Percentiles rank a stretch among this genome's conserved stretches.
phyloP scores from a whole-genome alignment of 139 green algal genomes.

The Mychonastes homosphaera region DNA sequence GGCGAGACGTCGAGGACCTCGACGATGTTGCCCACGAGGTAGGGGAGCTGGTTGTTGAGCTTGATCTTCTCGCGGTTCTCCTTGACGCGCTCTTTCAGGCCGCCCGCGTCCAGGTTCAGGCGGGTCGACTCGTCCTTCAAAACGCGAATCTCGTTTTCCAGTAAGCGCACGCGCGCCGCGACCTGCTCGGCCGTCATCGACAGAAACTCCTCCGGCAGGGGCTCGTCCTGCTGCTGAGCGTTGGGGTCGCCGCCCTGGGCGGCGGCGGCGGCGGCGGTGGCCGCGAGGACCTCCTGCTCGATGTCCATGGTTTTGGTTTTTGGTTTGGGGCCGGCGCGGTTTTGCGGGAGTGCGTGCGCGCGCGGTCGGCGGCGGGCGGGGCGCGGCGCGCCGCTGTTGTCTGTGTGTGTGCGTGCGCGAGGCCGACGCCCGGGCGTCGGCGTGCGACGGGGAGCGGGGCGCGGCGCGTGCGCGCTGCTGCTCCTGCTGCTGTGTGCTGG shows the following conservation, averaged over 20 bases:
- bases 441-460: no score
- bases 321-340: no score
- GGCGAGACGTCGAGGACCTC: slow-evolving; percentile 90
- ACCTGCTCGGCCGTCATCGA: slow-evolving; percentile 83
- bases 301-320: slow-evolving; percentile 46
- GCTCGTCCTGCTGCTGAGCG: slow-evolving; percentile 34
- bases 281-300: slow-evolving; percentile 44
- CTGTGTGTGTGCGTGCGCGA: no score
- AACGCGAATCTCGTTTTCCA: slow-evolving; percentile 98
- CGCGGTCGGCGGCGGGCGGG: no score
- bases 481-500: no score
- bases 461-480: no score
- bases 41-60: slow-evolving; percentile 98
- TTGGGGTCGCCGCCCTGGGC: neutral
- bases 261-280: slow-evolving; percentile 10
- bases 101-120: slow-evolving; percentile 69
- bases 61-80: slow-evolving; percentile 97
- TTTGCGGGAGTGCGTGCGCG: no score
- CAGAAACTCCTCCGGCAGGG: slow-evolving; percentile 79
- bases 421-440: no score
- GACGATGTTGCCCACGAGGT: slow-evolving; percentile 97
- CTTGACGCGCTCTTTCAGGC: slow-evolving; percentile 69
- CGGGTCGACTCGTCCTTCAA: slow-evolving; percentile 85
- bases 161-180: slow-evolving; percentile 56
- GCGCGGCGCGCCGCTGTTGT: no score